These are phyloP conservation scores for Acanthamoeba culbertsoni DNA, from an alignment of 208 protist genomes.

Conservation along the genomic window DNA sequence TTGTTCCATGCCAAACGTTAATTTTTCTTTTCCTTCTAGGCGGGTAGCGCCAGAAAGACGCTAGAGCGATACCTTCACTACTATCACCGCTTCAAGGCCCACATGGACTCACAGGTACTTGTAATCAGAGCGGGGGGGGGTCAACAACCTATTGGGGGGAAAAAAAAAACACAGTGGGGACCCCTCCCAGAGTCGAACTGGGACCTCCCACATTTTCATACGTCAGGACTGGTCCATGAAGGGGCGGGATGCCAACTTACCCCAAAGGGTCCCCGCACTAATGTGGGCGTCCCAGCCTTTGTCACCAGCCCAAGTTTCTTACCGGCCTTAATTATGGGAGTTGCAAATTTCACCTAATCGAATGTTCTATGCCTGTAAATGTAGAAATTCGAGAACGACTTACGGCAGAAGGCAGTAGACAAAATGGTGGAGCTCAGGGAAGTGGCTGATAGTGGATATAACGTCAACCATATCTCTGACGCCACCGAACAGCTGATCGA, in stretches of 20 bases:
- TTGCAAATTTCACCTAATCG: no score
- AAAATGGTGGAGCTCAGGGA: constrained; percentile 25
- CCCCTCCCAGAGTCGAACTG: neutral
- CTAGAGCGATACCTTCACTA: constrained; percentile 49
- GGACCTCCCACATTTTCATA: neutral
- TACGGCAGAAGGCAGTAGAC: neutral
- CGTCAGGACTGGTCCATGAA: neutral
- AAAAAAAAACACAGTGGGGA: no score
- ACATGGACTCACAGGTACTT: constrained; percentile 46
- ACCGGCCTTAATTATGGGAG: no score
- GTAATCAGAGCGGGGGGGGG: no score
- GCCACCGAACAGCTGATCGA: constrained; percentile 50
- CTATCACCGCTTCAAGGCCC: constrained; percentile 14
- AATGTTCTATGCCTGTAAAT: no score
- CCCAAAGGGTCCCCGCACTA: no score
- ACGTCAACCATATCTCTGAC: neutral
- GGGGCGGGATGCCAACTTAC: no score
- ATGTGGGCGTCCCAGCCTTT: no score
- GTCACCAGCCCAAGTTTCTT: no score
- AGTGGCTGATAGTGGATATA: neutral
- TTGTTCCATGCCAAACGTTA: neutral
- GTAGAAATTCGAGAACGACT: constrained; percentile 42
- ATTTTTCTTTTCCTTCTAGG: neutral
- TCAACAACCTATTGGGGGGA: no score
- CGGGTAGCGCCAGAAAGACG: neutral